Conservation (phyloP, 1,139 yeast genomes). For the Sugiyamaella sp. region DNA sequence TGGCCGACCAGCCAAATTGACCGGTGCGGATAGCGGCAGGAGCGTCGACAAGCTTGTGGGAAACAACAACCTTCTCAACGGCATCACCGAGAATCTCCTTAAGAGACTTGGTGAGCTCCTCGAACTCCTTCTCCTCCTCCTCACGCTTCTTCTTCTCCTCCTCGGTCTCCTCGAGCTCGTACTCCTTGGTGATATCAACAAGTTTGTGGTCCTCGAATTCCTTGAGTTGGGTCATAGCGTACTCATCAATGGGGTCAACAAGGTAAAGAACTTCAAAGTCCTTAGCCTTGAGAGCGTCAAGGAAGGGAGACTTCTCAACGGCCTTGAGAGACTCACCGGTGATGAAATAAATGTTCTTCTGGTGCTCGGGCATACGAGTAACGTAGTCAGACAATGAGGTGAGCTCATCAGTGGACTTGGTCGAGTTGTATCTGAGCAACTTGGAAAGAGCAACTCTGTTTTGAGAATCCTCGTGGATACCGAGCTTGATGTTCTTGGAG, state of each 20-base stretch:
- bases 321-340: conserved; percentile 99
- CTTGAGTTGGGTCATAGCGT: conserved; percentile 98
- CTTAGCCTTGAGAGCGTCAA: conserved; percentile 98
- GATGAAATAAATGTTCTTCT: conserved; percentile 98
- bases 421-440: conserved; percentile 95
- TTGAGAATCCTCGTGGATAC: conserved; percentile 98
- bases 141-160: conserved; percentile 96
- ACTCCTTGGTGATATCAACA: conserved; percentile 98
- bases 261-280: conserved; percentile 96
- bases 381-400: conserved; percentile 97
- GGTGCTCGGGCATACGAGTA: conserved; percentile 99
- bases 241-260: conserved; percentile 99
- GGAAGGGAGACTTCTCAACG: conserved; percentile 98
- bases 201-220: conserved; percentile 99
- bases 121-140: conserved; percentile 88
- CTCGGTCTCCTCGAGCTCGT: conserved; percentile 98
- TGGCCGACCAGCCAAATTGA: conserved; percentile 99
- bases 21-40: conserved; percentile 99
- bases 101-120: conserved; percentile 91
- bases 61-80: conserved; percentile 98
- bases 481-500: conserved; percentile 97
- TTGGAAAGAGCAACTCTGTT: conserved; percentile 96
- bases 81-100: conserved; percentile 98
- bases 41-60: conserved; percentile 95
- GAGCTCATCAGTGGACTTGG: conserved; percentile 91